Percentiles rank a stretch among this genome's conserved stretches.
Conservation (phyloP, 768 basidiomycete species). For the Tricholoma saponaceum region DNA sequence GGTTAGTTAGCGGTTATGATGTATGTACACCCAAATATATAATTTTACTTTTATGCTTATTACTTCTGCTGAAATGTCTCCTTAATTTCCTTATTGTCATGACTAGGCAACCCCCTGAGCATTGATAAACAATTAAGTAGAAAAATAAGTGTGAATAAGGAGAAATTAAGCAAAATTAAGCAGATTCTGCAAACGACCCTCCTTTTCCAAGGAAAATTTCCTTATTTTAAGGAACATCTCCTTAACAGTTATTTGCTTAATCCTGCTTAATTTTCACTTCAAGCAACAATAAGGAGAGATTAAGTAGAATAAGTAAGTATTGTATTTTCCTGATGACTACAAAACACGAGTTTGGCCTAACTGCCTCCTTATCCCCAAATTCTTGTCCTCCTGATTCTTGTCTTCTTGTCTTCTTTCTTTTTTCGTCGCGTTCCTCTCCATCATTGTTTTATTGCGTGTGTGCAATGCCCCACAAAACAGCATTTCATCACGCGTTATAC, state of each 20-base stretch:
- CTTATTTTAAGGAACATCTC: neutral
- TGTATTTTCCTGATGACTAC: neutral
- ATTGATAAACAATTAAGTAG: neutral
- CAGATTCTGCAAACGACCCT: neutral
- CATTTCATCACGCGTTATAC: no score
- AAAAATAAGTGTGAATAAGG: no score
- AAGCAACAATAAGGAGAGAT: neutral
- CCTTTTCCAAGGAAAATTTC: neutral
- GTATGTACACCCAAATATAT: neutral
- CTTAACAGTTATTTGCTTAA: neutral
- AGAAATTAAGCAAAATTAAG: neutral
- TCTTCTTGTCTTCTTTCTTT: no score
- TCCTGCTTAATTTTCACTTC: neutral
- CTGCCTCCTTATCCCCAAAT: no score
- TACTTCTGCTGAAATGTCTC: neutral
- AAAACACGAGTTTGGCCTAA: no score
- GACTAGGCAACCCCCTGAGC: neutral
- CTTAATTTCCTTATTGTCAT: neutral
- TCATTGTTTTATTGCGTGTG: no score
- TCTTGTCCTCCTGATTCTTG: no score
- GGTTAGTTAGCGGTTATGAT: no score
- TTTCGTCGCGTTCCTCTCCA: no score
- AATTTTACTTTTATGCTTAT: neutral
- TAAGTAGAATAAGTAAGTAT: neutral
- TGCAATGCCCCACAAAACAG: no score